phyloP scores from a whole-genome alignment of 352 stramenopile genomes.

The Phytophthora citrophthora region DNA sequence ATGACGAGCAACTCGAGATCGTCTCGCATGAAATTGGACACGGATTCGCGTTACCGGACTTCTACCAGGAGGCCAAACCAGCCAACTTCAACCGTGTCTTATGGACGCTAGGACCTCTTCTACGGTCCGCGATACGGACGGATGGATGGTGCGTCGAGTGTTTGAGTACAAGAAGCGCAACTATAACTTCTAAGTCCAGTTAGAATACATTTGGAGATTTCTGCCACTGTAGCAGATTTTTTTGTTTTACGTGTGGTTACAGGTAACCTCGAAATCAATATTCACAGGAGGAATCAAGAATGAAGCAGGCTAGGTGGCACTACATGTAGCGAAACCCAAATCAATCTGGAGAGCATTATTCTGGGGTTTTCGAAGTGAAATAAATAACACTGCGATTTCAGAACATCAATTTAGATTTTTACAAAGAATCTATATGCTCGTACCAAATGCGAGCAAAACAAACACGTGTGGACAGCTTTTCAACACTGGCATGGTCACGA shows the following conservation, averaged over 20 bases:
- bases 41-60: slow-evolving; percentile 24
- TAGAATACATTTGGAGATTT: too few relatives aligned
- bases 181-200: slow-evolving; percentile 19
- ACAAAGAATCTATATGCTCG: slow-evolving; percentile 5
- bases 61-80: slow-evolving; percentile 23
- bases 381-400: too few relatives aligned
- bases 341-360: too few relatives aligned
- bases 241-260: too few relatives aligned
- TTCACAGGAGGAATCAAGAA: too few relatives aligned
- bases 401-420: background rate
- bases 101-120: slow-evolving; percentile 22
- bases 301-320: too few relatives aligned
- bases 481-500: background rate
- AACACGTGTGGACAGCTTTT: too few relatives aligned
- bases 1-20: slow-evolving; percentile 27
- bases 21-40: slow-evolving; percentile 45
- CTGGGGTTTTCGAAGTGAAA: too few relatives aligned
- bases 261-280: too few relatives aligned
- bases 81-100: slow-evolving; percentile 16
- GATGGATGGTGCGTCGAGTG: slow-evolving; percentile 40
- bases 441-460: background rate
- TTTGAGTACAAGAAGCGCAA: slow-evolving; percentile 26
- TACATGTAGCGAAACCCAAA: too few relatives aligned
- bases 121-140: slow-evolving; percentile 18
- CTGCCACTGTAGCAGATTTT: too few relatives aligned